phyloP scores from a whole-genome alignment of 2,329 filamentous ascomycete species.

The Aspergillus texensis region DNA sequence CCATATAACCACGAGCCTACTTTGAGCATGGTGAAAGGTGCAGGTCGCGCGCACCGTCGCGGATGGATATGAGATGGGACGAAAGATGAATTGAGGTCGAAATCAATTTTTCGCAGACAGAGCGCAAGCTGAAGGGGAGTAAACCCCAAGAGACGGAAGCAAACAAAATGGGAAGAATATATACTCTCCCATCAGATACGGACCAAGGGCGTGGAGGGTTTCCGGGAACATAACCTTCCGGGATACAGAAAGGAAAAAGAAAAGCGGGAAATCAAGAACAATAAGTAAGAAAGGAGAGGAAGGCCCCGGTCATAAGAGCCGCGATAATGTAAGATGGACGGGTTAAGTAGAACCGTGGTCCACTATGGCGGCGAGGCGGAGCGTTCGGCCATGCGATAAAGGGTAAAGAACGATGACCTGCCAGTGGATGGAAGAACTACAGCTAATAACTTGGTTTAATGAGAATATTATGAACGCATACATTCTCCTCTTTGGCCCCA shows the following conservation, averaged over 20 bases:
- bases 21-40: slow-evolving; percentile 37
- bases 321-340: slow-evolving; percentile 11
- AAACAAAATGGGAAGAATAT: slow-evolving; percentile 32
- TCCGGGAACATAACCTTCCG: slow-evolving; percentile 27
- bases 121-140: slow-evolving; percentile 18
- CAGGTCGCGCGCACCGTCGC: background rate
- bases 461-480: background rate
- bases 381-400: slow-evolving; percentile 11
- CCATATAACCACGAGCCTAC: slow-evolving; percentile 50
- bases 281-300: slow-evolving; percentile 8
- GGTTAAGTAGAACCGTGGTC: slow-evolving; percentile 17
- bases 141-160: slow-evolving; percentile 16
- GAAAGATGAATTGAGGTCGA: background rate
- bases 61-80: background rate
- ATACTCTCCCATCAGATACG: slow-evolving; percentile 27
- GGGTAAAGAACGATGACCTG: background rate
- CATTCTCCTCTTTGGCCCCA: background rate
- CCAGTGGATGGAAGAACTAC: background rate
- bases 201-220: slow-evolving; percentile 14
- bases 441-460: background rate
- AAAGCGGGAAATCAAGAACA: slow-evolving; percentile 7
- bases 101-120: slow-evolving; percentile 12
- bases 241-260: slow-evolving; percentile 1
- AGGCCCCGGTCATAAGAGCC: slow-evolving; percentile 1
- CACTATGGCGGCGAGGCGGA: slow-evolving; percentile 21